These are phyloP conservation scores for Floccularia luteovirens DNA, from an alignment of 768 basidiomycete genomes.

Conservation along the genomic window DNA sequence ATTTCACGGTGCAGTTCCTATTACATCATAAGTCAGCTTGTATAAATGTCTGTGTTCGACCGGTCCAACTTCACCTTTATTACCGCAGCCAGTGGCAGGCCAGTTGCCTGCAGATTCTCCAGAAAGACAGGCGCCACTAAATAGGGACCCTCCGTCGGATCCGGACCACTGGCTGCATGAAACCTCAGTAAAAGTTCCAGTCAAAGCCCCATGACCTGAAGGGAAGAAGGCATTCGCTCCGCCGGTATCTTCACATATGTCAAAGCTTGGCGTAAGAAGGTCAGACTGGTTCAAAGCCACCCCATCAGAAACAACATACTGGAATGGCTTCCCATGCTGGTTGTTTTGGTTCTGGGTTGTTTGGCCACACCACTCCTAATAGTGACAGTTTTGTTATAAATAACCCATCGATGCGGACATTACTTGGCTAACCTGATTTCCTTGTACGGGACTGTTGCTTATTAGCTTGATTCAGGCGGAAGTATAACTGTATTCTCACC, in stretches of 20 bases:
- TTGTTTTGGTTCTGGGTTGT: constrained; percentile 31
- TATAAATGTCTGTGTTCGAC: background rate
- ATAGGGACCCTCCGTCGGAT: constrained; percentile 37
- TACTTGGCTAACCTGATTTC: constrained; percentile 40
- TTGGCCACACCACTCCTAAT: constrained; percentile 48
- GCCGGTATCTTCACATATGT: constrained; percentile 54
- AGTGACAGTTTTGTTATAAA: background rate
- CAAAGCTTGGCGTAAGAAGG: constrained; percentile 31
- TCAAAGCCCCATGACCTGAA: constrained; percentile 43
- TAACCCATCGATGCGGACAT: too few relatives aligned
- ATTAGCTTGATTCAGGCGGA: background rate
- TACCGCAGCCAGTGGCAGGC: constrained; percentile 46
- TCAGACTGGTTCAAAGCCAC: background rate
- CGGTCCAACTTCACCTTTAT: constrained; percentile 29
- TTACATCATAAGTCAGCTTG: background rate
- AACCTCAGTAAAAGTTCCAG: constrained; percentile 46
- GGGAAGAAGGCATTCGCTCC: constrained; percentile 49
- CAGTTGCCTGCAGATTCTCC: constrained; percentile 42
- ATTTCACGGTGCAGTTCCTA: background rate
- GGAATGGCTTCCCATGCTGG: constrained; percentile 34
- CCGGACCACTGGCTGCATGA: constrained; percentile 52
- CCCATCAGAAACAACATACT: constrained; percentile 25
- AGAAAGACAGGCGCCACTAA: constrained; percentile 41
- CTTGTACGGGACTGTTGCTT: constrained; percentile 29
- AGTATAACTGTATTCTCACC: constrained; percentile 15